Evolutionary conservation across 192 early-diverging fungal genomes (phyloP), one percentile per base, ranked within the genome.

Genomic region (Geranomyces michiganensis): DNA sequence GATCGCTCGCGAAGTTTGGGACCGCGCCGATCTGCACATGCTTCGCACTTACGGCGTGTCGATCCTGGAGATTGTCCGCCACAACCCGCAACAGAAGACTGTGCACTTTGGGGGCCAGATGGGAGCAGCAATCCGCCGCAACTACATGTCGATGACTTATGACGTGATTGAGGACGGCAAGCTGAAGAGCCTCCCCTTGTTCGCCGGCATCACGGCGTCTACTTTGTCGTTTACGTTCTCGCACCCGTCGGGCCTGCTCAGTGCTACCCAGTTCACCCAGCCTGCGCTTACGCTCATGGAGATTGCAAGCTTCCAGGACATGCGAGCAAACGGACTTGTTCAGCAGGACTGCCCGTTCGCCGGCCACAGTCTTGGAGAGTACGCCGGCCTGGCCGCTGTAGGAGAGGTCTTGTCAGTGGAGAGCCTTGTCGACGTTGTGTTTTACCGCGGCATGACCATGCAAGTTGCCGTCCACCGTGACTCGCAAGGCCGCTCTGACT

Each of bases 371-470:
- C 87, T 98, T 62, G 96, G 96, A 81, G 96, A 98, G 72, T 96
- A 96, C 76, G 93, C 94, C 73, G 94, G 92, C 22, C 81, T 96
- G 44, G 89, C 93, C 22, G 84, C 95, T 41, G 90, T 97, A 61
- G 94, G 92, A 70, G 90, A 92, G 68, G 92, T 95, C 0, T 76
- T 97, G 30, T 86, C 91, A 19, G 85, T 95, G 62, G 92, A 96
- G 74, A 85, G 89, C 24, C 76, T 95, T 12, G 88, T 95, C 46
- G 94, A 96, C 70, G 90, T 98, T 24, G 92, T 93, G 24, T 96
- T 98, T 81, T 93, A 94, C 85, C 92, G 96, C 76, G 96, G 96
- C 72, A 93, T 95, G 92, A 95, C 94, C n/a, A 96, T 98, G 96
- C 96, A 96, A 85, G 82, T 90, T 45, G 92, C 93, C 21, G 96